phyloP scores from a whole-genome alignment of 805 yeast genomes.

The Grigorovia yakushimaensis region DNA sequence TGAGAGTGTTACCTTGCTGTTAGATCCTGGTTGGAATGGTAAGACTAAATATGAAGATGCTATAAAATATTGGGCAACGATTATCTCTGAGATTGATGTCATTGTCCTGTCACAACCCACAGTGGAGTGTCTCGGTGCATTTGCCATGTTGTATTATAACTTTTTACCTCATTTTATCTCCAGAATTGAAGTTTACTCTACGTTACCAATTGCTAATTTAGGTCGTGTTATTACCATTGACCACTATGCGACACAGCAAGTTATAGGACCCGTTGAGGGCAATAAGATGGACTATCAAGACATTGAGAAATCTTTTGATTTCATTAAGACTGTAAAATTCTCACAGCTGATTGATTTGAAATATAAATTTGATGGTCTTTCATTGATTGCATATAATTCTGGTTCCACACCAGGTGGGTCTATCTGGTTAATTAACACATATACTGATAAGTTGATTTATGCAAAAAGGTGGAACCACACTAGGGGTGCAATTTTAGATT shows the following conservation, averaged over 20 bases:
- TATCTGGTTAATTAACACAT: conserved; percentile 68
- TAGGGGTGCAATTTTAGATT: conserved; percentile 70
- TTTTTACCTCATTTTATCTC: conserved; percentile 46
- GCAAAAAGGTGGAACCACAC: conserved; percentile 96
- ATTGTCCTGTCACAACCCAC: conserved; percentile 84
- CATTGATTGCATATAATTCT: conserved; percentile 74
- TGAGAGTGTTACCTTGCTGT: conserved; percentile 47
- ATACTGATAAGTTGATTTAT: conserved; percentile 72
- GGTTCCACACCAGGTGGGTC: conserved; percentile 95
- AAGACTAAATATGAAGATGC: conserved; percentile 28
- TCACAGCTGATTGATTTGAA: conserved; percentile 62
- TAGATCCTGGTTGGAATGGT: conserved; percentile 75
- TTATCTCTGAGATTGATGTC: conserved; percentile 46
- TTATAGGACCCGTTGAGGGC: conserved; percentile 59
- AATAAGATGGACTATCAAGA: conserved; percentile 58
- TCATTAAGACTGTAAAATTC: conserved; percentile 58
- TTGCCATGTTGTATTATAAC: conserved; percentile 49
- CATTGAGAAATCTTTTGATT: conserved; percentile 73
- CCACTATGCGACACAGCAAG: conserved; percentile 58
- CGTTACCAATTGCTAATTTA: conserved; percentile 79
- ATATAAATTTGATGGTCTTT: conserved; percentile 49
- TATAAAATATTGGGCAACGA: conserved; percentile 30
- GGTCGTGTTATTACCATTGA: conserved; percentile 86
- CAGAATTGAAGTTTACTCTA: conserved; percentile 69
- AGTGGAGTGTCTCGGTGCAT: conserved; percentile 70